Evolutionary conservation across 768 basidiomycete species (phyloP).

Genomic region (Infundibulicybe gibba): DNA sequence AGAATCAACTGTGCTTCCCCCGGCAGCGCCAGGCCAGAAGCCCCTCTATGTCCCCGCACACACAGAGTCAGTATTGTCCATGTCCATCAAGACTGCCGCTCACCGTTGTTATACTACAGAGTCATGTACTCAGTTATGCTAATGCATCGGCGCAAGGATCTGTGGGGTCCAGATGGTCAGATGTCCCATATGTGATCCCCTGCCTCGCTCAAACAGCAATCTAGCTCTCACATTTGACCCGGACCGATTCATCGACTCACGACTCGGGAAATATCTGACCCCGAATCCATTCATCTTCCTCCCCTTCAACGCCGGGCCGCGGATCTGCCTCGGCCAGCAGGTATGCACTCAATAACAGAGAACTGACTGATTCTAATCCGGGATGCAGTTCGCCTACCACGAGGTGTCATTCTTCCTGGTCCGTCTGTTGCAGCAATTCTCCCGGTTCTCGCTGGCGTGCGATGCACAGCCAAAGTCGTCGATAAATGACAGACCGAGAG

Average conservation of each 20-base stretch:
- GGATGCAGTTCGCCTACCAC: slow-evolving; percentile 48
- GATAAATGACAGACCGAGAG: slow-evolving; percentile 42
- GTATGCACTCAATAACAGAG: slow-evolving; percentile 15
- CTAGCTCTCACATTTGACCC: slow-evolving; percentile 57
- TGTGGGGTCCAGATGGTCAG: slow-evolving; percentile 61
- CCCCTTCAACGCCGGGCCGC: slow-evolving; percentile 66
- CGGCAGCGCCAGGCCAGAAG: slow-evolving; percentile 16
- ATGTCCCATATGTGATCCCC: not conserved
- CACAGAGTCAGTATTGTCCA: slow-evolving; percentile 16
- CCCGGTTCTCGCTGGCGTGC: slow-evolving; percentile 39
- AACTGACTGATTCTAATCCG: not conserved
- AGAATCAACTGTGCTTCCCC: slow-evolving; percentile 25
- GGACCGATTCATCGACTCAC: slow-evolving; percentile 59
- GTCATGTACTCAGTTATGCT: slow-evolving; percentile 26
- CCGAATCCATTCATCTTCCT: slow-evolving; percentile 68
- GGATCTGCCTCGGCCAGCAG: slow-evolving; percentile 57
- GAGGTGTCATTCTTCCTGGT: slow-evolving; percentile 64
- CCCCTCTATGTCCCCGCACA: slow-evolving; percentile 34
- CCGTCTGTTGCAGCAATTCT: slow-evolving; percentile 56
- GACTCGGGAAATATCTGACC: slow-evolving; percentile 48
- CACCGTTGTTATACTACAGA: slow-evolving; percentile 8
- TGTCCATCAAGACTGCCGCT: slow-evolving; percentile 9
- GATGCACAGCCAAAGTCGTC: slow-evolving; percentile 43
- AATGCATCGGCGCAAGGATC: slow-evolving; percentile 40
- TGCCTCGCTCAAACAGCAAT: not conserved